Percentiles rank a stretch among this genome's conserved stretches.
Evolutionary conservation across 2,329 filamentous ascomycete species (phyloP).

Genomic region (Didymella pinodella): DNA sequence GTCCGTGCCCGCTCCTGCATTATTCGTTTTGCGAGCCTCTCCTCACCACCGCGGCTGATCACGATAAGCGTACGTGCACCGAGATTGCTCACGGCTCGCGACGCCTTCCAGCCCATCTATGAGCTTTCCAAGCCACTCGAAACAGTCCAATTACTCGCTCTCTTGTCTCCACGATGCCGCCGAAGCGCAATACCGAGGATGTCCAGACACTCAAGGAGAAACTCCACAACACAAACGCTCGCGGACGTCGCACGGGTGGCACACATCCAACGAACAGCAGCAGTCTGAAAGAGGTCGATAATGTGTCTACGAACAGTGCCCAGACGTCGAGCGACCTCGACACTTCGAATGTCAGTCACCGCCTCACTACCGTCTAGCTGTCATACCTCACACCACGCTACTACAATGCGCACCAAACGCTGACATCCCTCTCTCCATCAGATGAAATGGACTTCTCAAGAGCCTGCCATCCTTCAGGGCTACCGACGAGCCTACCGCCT

Average conservation of each 20-base stretch:
- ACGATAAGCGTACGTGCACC: slow-evolving; percentile 18
- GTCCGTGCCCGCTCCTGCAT: slow-evolving; percentile 24
- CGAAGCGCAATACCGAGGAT: slow-evolving; percentile 52
- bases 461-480: slow-evolving; percentile 72
- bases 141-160: slow-evolving; percentile 9
- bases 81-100: slow-evolving; percentile 16
- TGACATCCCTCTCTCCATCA: slow-evolving; percentile 37
- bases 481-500: slow-evolving; percentile 79
- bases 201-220: slow-evolving; percentile 54
- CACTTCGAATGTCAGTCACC: slow-evolving; percentile 45
- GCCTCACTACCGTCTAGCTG: slow-evolving; percentile 17
- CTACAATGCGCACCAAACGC: slow-evolving; percentile 14
- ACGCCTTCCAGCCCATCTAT: slow-evolving; percentile 10
- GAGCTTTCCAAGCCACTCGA: neutral
- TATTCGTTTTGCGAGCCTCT: slow-evolving; percentile 21
- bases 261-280: slow-evolving; percentile 43
- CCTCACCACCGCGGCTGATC: slow-evolving; percentile 16
- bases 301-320: slow-evolving; percentile 47
- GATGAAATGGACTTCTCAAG: slow-evolving; percentile 73
- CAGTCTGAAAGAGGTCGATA: slow-evolving; percentile 50
- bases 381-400: slow-evolving; percentile 1
- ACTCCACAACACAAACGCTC: slow-evolving; percentile 50
- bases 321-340: slow-evolving; percentile 42
- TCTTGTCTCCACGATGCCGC: slow-evolving; percentile 45
- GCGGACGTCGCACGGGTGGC: slow-evolving; percentile 49